Evolutionary conservation across 768 basidiomycete genomes (phyloP).

Genomic region (Butyriboletus loyo): DNA sequence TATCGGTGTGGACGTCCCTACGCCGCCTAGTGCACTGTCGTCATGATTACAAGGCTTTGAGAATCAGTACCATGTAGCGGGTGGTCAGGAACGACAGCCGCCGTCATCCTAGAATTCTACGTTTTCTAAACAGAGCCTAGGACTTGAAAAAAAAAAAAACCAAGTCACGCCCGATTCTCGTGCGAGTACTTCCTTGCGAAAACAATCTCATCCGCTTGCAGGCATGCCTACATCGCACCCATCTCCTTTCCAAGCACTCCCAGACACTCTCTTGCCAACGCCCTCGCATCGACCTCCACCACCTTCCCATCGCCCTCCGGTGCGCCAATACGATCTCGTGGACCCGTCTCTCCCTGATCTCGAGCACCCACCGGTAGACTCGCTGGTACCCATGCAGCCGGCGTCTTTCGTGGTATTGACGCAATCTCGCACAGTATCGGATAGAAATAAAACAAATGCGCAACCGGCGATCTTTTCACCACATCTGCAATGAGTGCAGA

Average conservation of each 20-base stretch:
- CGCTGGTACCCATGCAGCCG: slow-evolving; percentile 59
- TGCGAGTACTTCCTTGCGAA: neutral
- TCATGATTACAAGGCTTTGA: neutral
- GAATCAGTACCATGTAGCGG: neutral
- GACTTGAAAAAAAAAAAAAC: neutral
- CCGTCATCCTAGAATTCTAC: neutral
- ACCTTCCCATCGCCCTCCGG: slow-evolving; percentile 20
- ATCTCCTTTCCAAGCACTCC: slow-evolving; percentile 72
- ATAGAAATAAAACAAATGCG: slow-evolving; percentile 90
- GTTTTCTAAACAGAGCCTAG: neutral
- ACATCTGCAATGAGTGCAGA: slow-evolving; percentile 64
- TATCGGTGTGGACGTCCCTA: slow-evolving; percentile 30
- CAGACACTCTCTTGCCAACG: slow-evolving; percentile 64
- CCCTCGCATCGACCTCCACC: slow-evolving; percentile 61
- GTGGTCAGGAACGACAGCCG: neutral
- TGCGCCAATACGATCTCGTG: slow-evolving; percentile 22
- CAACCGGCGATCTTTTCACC: slow-evolving; percentile 69
- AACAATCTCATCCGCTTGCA: neutral
- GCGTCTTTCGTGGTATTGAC: slow-evolving; percentile 64
- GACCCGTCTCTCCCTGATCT: slow-evolving; percentile 9
- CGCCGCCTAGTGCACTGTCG: slow-evolving; percentile 17
- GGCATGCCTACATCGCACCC: slow-evolving; percentile 40
- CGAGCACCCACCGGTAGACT: slow-evolving; percentile 3
- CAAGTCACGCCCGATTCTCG: neutral
- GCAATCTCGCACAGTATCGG: slow-evolving; percentile 74